Conservation (phyloP, 805 yeast genomes). For the Saturnispora serradocipensis region DNA sequence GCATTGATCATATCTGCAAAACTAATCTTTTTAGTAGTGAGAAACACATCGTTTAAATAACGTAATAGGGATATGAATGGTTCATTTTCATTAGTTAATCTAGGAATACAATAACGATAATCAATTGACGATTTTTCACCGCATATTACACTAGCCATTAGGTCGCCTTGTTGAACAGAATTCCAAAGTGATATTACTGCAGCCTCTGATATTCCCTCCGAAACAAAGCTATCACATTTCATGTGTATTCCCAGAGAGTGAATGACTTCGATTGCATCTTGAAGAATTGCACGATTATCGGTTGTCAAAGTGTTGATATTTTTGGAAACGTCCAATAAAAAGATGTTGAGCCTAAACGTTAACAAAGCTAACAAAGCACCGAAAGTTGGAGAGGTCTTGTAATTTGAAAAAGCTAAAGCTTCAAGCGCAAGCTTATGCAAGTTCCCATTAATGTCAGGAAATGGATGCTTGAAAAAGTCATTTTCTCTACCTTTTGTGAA, state of each 20-base stretch:
- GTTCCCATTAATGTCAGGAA: neutral
- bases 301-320: neutral
- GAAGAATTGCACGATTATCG: neutral
- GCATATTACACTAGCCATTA: constrained; percentile 8
- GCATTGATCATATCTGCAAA: constrained; percentile 4
- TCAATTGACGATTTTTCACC: constrained; percentile 18
- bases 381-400: neutral
- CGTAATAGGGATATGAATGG: neutral
- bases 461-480: neutral
- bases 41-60: constrained; percentile 3
- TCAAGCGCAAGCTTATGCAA: neutral
- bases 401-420: neutral
- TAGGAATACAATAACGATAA: constrained; percentile 13
- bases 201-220: constrained; percentile 2
- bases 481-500: constrained; percentile 6
- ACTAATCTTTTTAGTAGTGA: constrained; percentile 1
- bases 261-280: neutral
- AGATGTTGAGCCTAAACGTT: neutral
- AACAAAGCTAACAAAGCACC: constrained; percentile 1
- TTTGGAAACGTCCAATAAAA: neutral
- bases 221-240: neutral
- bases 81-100: constrained; percentile 4
- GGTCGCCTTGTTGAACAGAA: constrained; percentile 14
- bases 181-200: constrained; percentile 11
- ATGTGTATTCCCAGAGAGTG: neutral